A percentile compares a stretch with the other conserved stretches of the same genome.
Conservation (phyloP, 2,329 filamentous ascomycete genomes). For the Curvularia sp. region DNA sequence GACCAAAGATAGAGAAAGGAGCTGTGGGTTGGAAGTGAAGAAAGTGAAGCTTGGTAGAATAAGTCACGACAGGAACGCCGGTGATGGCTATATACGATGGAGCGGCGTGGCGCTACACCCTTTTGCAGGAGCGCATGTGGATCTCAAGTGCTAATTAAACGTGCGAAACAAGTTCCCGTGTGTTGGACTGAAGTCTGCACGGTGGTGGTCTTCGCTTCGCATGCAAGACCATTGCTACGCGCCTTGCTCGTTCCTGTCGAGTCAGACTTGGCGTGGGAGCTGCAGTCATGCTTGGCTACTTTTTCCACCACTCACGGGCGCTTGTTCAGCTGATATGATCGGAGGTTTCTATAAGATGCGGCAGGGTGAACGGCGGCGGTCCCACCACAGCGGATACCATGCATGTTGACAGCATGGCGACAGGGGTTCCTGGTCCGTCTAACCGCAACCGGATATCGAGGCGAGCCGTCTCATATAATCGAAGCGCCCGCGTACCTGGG, state of each 20-base stretch:
- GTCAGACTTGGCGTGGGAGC: constrained; percentile 28
- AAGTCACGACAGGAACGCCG: constrained; percentile 7
- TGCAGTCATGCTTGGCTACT: constrained; percentile 30
- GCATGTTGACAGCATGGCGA: constrained; percentile 21
- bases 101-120: constrained; percentile 18
- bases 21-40: constrained; percentile 33
- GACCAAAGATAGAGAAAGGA: constrained; percentile 43
- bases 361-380: constrained; percentile 23
- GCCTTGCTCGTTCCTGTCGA: constrained; percentile 24
- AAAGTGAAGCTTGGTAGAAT: constrained; percentile 30
- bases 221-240: constrained; percentile 23
- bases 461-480: constrained; percentile 32
- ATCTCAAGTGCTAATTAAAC: constrained; percentile 44
- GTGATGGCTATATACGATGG: constrained; percentile 31
- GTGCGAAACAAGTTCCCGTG: constrained; percentile 41
- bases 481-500: constrained; percentile 42
- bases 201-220: constrained; percentile 29
- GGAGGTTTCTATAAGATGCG: constrained; percentile 29
- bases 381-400: constrained; percentile 37
- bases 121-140: constrained; percentile 35
- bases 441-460: constrained; percentile 26
- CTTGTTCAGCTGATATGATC: constrained; percentile 19
- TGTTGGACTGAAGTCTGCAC: constrained; percentile 26
- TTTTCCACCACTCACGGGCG: constrained; percentile 40
- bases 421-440: constrained; percentile 19